Evolutionary conservation across 164 flowering plant species (phyloP), one percentile per base, ranked within the genome.

Genomic region (Magnolia officinalis): DNA sequence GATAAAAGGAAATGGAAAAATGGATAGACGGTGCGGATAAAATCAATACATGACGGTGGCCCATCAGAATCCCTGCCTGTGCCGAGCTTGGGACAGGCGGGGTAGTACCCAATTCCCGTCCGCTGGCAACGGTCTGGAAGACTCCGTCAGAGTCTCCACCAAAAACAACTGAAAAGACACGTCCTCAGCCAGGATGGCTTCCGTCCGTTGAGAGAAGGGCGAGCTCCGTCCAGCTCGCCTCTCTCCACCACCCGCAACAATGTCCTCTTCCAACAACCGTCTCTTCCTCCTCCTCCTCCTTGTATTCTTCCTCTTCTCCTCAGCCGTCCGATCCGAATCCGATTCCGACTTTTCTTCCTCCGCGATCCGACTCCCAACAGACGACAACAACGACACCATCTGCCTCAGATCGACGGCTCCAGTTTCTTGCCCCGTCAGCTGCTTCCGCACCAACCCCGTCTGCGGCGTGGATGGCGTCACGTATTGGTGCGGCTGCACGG

Each of bases 401-500:
- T 82, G 89, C 79, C 21, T 72, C 8, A 59, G 77, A 61, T 9
- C 76, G 14, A 37, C 45, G 45, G 70, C 59, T 21, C 86, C 87
- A 20, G 37, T 61, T 1, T 77, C 82, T 8, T 88, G 91, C 76
- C 91, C 93, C 7, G 83, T 88, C 50, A 85, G 76, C 7, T 90
- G 94, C 80, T 89, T 90, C 73, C 84, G 92, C 2, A 29, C 92
- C 24, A 88, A 88, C 66, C 92, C 94, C 20, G 92, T 90, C 5
- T 90, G 94, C 77, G 94, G 91, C 70, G 86, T 45, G 19, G 82
- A 90, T 72, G 94, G 92, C 24, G 87, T 88, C 63, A 90, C 94
- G 19, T 90, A 90, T 79, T 89, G 92, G 90, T 90, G 92, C 79
- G 94, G 94, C 14, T 87, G 92, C 75, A 80, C 86, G 45, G 91